These are phyloP conservation scores for Earliella scabrosa DNA, from an alignment of 1,284 basidiomycete genomes.

Conservation along the genomic window DNA sequence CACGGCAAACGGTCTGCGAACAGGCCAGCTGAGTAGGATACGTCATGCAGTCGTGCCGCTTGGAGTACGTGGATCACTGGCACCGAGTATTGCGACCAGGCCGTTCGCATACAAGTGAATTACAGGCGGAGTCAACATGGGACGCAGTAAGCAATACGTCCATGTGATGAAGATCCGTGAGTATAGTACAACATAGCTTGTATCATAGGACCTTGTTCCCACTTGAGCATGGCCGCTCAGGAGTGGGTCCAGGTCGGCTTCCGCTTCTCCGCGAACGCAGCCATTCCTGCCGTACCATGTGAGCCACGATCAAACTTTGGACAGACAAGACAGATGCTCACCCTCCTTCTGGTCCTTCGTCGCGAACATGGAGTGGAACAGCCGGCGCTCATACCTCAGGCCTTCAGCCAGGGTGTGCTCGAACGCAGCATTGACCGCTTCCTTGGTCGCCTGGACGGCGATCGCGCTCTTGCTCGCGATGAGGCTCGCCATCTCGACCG, in stretches of 20 bases:
- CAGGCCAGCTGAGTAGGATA: too few species aligned
- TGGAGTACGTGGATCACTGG: too few species aligned
- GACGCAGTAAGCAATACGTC: too few species aligned
- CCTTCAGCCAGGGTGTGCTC: conserved; percentile 87
- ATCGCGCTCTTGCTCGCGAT: conserved; percentile 89
- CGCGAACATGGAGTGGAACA: conserved; percentile 94
- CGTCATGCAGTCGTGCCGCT: too few species aligned
- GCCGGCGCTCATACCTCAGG: conserved; percentile 83
- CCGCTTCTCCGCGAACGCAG: conserved; percentile 97
- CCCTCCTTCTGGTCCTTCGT: conserved; percentile 98
- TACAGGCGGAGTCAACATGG: too few species aligned
- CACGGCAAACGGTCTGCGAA: too few species aligned
- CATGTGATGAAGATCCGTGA: too few species aligned
- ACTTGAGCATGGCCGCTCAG: too few species aligned
- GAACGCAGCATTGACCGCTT: conserved; percentile 92
- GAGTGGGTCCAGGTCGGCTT: conserved; percentile 82
- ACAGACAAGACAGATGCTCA: conserved; percentile 38
- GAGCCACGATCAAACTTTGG: not conserved
- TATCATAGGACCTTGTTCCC: too few species aligned
- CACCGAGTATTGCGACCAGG: too few species aligned
- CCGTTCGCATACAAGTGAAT: too few species aligned
- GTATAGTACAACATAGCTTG: too few species aligned
- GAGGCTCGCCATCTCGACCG: conserved; percentile 78
- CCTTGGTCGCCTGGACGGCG: conserved; percentile 91
- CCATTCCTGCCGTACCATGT: conserved; percentile 69